Percentiles rank a stretch among this genome's conserved stretches.
These are phyloP conservation scores for Nemania diffusa DNA, from an alignment of 2,329 filamentous ascomycete species.

Conservation along the genomic window DNA sequence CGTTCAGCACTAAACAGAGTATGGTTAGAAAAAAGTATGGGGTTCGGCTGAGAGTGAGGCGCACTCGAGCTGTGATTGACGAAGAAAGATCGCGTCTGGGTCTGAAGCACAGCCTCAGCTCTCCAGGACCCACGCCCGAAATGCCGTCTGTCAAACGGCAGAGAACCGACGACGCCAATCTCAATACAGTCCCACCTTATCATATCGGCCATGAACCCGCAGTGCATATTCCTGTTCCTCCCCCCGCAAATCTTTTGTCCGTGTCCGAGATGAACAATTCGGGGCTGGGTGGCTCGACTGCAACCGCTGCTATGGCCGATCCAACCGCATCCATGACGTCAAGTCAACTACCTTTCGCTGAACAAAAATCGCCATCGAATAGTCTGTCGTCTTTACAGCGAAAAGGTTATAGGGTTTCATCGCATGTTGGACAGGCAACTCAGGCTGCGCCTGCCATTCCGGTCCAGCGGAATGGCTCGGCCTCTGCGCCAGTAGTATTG, in stretches of 20 bases:
- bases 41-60: conserved; percentile 62
- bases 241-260: conserved; percentile 40
- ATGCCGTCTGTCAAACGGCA: conserved; percentile 45
- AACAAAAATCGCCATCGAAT: conserved; percentile 23
- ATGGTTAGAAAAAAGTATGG: conserved; percentile 68
- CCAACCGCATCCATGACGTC: conserved; percentile 9
- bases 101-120: conserved; percentile 43
- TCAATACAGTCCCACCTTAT: not conserved
- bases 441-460: conserved; percentile 26
- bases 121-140: conserved; percentile 22
- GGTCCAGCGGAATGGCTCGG: conserved; percentile 37
- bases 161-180: conserved; percentile 39
- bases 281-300: conserved; percentile 44
- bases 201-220: conserved; percentile 11
- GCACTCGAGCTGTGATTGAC: conserved; percentile 59
- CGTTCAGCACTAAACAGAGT: conserved; percentile 66
- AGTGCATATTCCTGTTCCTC: conserved; percentile 5
- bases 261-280: conserved; percentile 45
- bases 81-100: conserved; percentile 56
- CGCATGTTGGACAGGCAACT: conserved; percentile 38
- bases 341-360: not conserved
- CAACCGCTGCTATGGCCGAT: conserved; percentile 44
- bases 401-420: conserved; percentile 48
- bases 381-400: conserved; percentile 47
- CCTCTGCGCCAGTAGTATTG: conserved; percentile 41